Evolutionary conservation across 495 filamentous ascomycete genomes (phyloP).

Genomic region (Darksidea phi): DNA sequence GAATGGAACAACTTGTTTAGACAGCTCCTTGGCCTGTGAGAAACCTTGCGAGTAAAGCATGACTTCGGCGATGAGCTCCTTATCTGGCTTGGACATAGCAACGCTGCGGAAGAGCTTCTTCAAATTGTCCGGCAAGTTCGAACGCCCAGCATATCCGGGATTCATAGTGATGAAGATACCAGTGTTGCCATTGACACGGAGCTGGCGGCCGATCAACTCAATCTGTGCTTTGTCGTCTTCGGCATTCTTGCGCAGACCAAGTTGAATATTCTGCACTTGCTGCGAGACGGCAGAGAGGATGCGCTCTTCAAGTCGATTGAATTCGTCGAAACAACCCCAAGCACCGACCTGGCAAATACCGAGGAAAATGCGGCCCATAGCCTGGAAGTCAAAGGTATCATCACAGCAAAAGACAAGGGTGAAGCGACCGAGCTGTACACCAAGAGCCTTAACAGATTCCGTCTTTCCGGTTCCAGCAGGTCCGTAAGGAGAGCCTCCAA

Average conservation of each 20-base stretch:
- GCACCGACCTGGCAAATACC: conserved; percentile 99
- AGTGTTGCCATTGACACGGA: conserved; percentile 84
- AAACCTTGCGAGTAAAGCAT: conserved; percentile 99
- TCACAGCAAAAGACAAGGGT: conserved; percentile 99
- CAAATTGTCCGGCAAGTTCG: conserved; percentile 95
- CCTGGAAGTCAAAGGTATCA: conserved; percentile 98
- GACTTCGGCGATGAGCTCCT: conserved; percentile 97
- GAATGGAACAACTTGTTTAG: conserved; percentile 94
- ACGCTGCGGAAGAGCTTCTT: conserved; percentile 99
- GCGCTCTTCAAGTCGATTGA: conserved; percentile 95
- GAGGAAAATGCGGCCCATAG: conserved; percentile 98
- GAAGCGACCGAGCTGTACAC: conserved; percentile 93
- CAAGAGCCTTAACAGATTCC: conserved; percentile 96
- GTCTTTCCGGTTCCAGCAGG: conserved; percentile 99
- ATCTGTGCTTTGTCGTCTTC: conserved; percentile 81
- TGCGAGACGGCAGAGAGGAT: conserved; percentile 98
- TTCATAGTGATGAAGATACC: conserved; percentile 99
- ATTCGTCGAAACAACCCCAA: conserved; percentile 99
- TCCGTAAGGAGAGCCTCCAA: conserved; percentile 96
- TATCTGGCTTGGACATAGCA: conserved; percentile 99
- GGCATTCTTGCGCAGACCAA: conserved; percentile 78
- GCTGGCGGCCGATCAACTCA: conserved; percentile 84
- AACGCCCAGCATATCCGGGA: conserved; percentile 95
- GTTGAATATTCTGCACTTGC: conserved; percentile 97
- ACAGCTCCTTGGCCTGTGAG: conserved; percentile 87